Conservation (phyloP, 805 yeast genomes). For the Saturnispora bothae region DNA sequence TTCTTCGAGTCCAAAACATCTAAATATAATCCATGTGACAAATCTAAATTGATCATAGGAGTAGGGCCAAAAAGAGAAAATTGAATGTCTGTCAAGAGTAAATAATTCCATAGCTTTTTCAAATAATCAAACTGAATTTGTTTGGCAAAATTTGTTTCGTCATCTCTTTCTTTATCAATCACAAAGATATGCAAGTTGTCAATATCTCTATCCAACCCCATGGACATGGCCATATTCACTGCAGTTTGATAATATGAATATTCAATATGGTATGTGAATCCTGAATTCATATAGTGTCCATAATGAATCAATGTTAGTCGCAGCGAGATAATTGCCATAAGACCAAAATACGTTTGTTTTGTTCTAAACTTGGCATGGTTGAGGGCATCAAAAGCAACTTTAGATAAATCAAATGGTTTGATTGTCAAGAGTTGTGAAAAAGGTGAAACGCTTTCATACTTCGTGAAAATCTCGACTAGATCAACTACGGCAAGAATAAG, state of each 20-base stretch:
- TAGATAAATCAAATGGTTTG: constrained; percentile 6
- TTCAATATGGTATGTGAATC: constrained; percentile 7
- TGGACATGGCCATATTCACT: constrained; percentile 3
- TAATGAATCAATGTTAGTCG: constrained; percentile 11
- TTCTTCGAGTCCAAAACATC: neutral
- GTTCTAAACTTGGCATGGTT: constrained; percentile 9
- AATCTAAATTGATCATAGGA: constrained; percentile 12
- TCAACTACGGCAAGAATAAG: constrained; percentile 9
- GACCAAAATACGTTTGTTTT: constrained; percentile 6
- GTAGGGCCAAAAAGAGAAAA: constrained; percentile 10
- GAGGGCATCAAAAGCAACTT: constrained; percentile 5
- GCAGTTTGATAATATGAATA: constrained; percentile 11
- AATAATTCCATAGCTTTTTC: constrained; percentile 14
- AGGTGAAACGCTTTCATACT: neutral
- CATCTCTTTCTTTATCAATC: neutral
- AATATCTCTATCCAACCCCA: constrained; percentile 11
- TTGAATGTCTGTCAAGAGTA: constrained; percentile 10
- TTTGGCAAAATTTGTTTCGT: neutral
- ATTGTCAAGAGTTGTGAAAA: constrained; percentile 4
- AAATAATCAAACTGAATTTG: constrained; percentile 7
- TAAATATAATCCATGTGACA: constrained; percentile 7
- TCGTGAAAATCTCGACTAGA: constrained; percentile 8
- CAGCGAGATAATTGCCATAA: constrained; percentile 9
- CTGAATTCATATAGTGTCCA: constrained; percentile 10
- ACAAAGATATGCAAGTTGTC: constrained; percentile 4